Evolutionary conservation across 1,139 yeast species (phyloP), one percentile per base, ranked within the genome.

Genomic region (Kurtzmaniella quercitrusa): DNA sequence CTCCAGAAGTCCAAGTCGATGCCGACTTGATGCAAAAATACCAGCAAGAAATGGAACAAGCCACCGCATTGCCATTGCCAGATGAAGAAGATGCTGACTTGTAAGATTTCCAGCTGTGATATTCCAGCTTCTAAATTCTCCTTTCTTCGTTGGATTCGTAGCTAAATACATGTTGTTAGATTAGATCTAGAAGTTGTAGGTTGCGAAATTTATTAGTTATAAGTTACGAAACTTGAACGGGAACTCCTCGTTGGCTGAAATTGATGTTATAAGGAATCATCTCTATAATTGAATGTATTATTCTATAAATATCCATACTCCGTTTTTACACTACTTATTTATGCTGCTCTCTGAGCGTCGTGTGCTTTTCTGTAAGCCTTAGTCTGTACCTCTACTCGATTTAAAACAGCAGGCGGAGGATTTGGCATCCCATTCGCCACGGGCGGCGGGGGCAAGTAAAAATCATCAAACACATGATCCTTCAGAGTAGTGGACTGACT

Each of bases 31-130:
- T 94, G 97, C 84, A 82, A 76, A 88, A 91, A 76, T 94, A 93
- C 80, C 97, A 93, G 80, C 94, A 88, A 68, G 98, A 94, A 78
- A 93, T 94, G 95, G 96, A 88, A 71, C 94, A 88, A 75, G 99
- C 98, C 63, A 89, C 98, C 57, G 96, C 97, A 57, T 80, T 93
- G 81, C 98, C 99, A 71, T 86, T 94, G 72, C 99, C 99, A 56
- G 98, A 94, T 76, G 98, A 94, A 76, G 99, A 94, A 68, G 98
- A 94, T 67, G 98, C 97, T 64, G 98, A 91, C 71, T 85, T 91
- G 76, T 91, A 88, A 76, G 59, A 42, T 23, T 17, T 16, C 30
- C 5, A 26, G 30, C n/a, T n/a, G n/a, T n/a, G n/a, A n/a, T n/a
- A n/a, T n/a, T n/a, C 11, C 14, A 4, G 32, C 4, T 28, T 28